phyloP scores from a whole-genome alignment of 2,329 filamentous ascomycete genomes.

The Cladosporium colombiae region DNA sequence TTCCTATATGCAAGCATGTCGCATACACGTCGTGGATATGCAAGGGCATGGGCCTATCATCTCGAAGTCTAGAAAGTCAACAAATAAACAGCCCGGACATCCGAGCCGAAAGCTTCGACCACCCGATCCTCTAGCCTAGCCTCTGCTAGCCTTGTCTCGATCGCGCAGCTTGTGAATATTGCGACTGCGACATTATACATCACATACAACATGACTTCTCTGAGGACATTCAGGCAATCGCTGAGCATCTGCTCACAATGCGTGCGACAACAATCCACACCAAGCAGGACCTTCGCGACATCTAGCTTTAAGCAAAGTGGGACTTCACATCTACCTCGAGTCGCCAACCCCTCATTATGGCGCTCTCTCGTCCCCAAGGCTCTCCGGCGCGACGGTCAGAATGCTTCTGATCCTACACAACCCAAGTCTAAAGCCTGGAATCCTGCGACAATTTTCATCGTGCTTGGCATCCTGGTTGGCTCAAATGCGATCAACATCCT shows the following conservation, averaged over 20 bases:
- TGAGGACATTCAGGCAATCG: constrained; percentile 20
- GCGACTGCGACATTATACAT: not conserved
- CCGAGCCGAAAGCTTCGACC: constrained; percentile 17
- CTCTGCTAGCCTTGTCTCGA: not conserved
- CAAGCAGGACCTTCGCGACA: constrained; percentile 13
- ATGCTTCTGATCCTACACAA: constrained; percentile 3
- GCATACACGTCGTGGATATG: constrained; percentile 7
- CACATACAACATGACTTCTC: constrained; percentile 20
- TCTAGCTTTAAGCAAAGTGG: constrained; percentile 20
- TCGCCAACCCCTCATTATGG: constrained; percentile 40
- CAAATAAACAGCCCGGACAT: constrained; percentile 18
- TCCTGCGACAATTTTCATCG: constrained; percentile 67
- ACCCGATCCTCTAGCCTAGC: constrained; percentile 1
- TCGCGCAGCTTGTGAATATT: constrained; percentile 4
- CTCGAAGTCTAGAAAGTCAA: constrained; percentile 17
- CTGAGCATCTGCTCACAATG: constrained; percentile 19
- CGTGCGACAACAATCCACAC: not conserved
- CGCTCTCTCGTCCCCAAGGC: constrained; percentile 38
- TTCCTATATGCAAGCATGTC: not conserved
- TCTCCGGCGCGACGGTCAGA: constrained; percentile 28
- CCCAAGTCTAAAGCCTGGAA: constrained; percentile 43
- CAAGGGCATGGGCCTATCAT: constrained; percentile 14
- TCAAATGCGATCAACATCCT: constrained; percentile 96
- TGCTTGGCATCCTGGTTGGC: constrained; percentile 74
- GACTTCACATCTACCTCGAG: constrained; percentile 33